Evolutionary conservation across 805 yeast species (phyloP), one percentile per base, ranked within the genome.

Genomic region (Brettanomyces naardenensis): DNA sequence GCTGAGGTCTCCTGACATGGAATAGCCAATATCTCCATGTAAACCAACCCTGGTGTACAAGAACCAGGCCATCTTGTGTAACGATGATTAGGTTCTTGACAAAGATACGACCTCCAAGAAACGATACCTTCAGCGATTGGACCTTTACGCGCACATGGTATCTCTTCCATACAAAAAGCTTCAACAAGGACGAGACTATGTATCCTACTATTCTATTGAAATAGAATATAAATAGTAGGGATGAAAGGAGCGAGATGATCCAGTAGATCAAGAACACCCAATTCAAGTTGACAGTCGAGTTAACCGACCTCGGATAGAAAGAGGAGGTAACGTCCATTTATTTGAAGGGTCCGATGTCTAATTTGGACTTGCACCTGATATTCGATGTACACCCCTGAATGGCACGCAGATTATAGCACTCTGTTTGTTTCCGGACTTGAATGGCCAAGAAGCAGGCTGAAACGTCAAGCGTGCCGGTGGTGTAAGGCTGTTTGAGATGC

Each of bases 21-120:
- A 65, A 61, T 36, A 86, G 63, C 97, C 97, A 92, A 56, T 87
- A 90, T 43, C 94, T 61, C 97, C 97, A 92, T 0, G 95, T 84
- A 20, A 90, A 53, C 48, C 76, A 74, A 1, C 90, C 82, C 43
- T 80, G 78, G 20, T 84, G 69, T 1, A 84, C 67, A 7, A 86
- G 73, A 1, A 86, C 52, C 2, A 95, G 77, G 43, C 77, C 76
- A 59, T 89, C 81, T 35, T 75, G 67, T n/a, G 87, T 82, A 5
- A 84, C 73, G 10, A 85, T 66, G 3, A 83, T 73, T 15, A 89
- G 53, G 55, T 88, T 86, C 46, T 80, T 82, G 52, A 88, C 76
- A 52, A 84, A 75, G 6, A 90, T 39, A 21, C 95, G 69, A 1
- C 97, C 97, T 4, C 88, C 95, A 1, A 92, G 62, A 6, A 84